Evolutionary conservation across 169 alveolate genomes (phyloP), one percentile per base, ranked within the genome.

Genomic region (Cryptosporidium andersoni): DNA sequence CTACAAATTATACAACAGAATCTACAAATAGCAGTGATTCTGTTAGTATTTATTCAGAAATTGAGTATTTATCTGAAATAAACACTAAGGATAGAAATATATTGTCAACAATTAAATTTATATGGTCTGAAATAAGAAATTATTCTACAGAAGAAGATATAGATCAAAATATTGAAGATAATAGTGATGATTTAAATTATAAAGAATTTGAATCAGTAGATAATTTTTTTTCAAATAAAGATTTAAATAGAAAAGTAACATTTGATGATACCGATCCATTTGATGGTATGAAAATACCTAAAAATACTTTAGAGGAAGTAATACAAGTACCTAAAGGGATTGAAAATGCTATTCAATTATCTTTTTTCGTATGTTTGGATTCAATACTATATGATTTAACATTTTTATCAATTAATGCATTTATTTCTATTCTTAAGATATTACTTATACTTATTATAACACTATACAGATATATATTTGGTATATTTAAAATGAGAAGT

Each of bases 301-400:
- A 74, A 9, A 74, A 74, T 60, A 36, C 39, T 40, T n/a, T 74
- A 56, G 64, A 74, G 42, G 74, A 74, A 62, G 85, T 74, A 25
- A 47, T 36, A 25, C 66, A 74, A 74, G 85, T 74, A 74, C 85
- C 85, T 9, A 60, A 49, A 42, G 60, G 49, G 16, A 36, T 88
- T 14, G 93, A 90, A 47, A 12, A 39, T 8, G 40, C 82, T 7
- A 65, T 90, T 14, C 52, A 63, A 64, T 62, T 90, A 8, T 91
- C 91, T 6, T 52, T 82, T 55, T 40, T 89, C 2, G 53, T 90
- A 25, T 90, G 93, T 45, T 88, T 90, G 1, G 93, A 90, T 60
- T 80, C 91, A 11, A 80, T 90, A 7, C 66, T 90, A 39, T 90
- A 90, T 80, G 93, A 90, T 36, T 60, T 90, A 56, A 88, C 93